Base-by-base conservation (phyloP, 129 eudicot genomes). In the Lonicera japonica region DNA sequence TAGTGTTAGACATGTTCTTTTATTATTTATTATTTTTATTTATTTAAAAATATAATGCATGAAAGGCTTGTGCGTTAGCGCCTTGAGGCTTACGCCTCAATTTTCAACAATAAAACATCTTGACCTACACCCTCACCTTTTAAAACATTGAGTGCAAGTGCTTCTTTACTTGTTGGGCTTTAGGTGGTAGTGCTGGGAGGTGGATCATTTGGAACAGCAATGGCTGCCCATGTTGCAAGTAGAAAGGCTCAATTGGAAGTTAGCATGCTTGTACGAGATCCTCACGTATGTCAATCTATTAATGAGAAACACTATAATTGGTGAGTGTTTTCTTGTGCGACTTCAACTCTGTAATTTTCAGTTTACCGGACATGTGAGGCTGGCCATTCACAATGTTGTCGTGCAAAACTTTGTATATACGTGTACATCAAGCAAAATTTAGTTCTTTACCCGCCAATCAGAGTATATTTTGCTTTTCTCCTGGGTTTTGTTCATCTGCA, bases 191-290 rank as follows among this genome's bases (percentile, higher is more conserved):
- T 91, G 61, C 83, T 91, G 51, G 97, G 97, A 38, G 96, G 97
- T 75, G 97, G 97, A 69, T 91, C 97, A 51, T 91, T 91, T 74
- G 97, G 97, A 77, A 91, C 97, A 46, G 97, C 97, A 54, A 91
- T 91, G 94, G 97, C 95, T 48, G 87, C 97, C 60, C 97, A 84
- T 82, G 87, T 91, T 75, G 97, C 97, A 21, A 73, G 77, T 54
- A 82, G 87, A 67, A 91, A 91, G 75, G 52, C 74, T 24, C 87
- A 82, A 63, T 70, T 91, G 75, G 95, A 86, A 82, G 95, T 91
- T 45, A 79, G 62, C 70, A 77, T 91, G 88, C 94, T 91, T 67
- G 94, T 91, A 53, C 85, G 97, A 56, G 97, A 91, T 84, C 84
- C 86, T 68, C 75, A 77, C 82, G 79, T 91, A 43, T 87, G 96